Evolutionary conservation across 1,139 yeast genomes (phyloP), one percentile per base, ranked within the genome.

Genomic region (Suhomyces bribrorum): DNA sequence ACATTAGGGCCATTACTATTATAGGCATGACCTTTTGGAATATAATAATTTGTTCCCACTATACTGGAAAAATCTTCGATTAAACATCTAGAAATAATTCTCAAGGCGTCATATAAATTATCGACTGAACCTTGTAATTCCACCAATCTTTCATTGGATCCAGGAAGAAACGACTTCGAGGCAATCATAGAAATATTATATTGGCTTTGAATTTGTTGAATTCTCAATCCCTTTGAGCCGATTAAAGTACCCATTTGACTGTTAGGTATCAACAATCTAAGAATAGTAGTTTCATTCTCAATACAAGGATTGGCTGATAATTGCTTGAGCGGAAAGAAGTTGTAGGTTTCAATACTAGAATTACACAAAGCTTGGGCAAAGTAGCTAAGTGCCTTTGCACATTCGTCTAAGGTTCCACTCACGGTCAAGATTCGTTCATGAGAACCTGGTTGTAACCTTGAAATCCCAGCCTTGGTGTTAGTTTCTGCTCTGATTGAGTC

Each of bases 161-260:
- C 86, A 5, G 88, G 88, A 43, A 89, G 75, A 57, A 83, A 83
- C 40, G 88, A 89, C 59, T 88, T 88, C 24, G 95, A 83, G 9
- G 95, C 96, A 43, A 86, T 89, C 81, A 89, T 85, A 54, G 87
- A 83, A 37, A 88, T 87, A 44, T 77, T 71, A 58, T 71, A 83
- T 32, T 66, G 68, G 43, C 81, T 83, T 64, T 88, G 96, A 47
- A 89, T 79, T 40, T 82, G 76, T 66, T 87, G 90, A 57, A 89
- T 89, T 60, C 92, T 77, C 25, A 74, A 69, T 36, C 97, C 97
- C 50, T 79, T 86, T 42, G 86, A 80, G 35, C 97, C 97, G 59
- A 89, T 89, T 39, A 89, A 77, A 8, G 95, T 83, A 31, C 97
- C 96, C 81, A 89, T 83, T 62, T 88, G 96, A 45, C 83, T 75